Base-by-base conservation (phyloP, 2,329 filamentous ascomycete genomes). In the Aspergillus aculeatus region DNA sequence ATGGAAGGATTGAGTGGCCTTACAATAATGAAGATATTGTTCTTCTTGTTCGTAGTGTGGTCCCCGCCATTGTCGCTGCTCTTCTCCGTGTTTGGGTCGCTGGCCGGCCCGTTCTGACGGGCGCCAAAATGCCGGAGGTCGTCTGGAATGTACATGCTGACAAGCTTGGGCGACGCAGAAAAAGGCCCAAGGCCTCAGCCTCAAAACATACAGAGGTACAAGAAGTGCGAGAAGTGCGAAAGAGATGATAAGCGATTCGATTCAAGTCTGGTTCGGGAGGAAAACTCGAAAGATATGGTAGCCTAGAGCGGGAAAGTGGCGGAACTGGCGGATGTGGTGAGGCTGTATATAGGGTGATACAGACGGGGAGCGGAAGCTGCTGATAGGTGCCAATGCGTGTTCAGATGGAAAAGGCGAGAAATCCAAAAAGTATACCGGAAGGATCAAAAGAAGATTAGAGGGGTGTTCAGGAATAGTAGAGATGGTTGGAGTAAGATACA, bases 21-120 rank as follows among this genome's bases (percentile, higher is more conserved):
- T 66, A 75, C 73, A 29, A 74, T 66, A 44, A 75, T 70, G 44
- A 72, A 68, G 57, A 69, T 64, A 26, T 60, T 66, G 31, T 72
- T 71, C 44, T 59, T 71, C 2, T 51, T 47, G 19, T 48, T 53
- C 31, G 48, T 29, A 2, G 19, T 49, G 47, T 57, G 29, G 11
- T 54, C 53, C 14, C 48, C 32, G 19, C 9, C 29, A 38, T 47
- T 50, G 10, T 57, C 32, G 19, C 49, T 55, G 35, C 29, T 51
- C 31, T 56, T 23, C 19, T 26, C 29, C 31, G 38, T 11, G 32
- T 48, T 38, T 29, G 49, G 56, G 35, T 50, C 26, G 21, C 29
- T 38, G 12, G 47, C 51, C 23, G 54, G 47, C 26, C 31, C 54
- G 54, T 53, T 53, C 53, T 66, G 64, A 60, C 66, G 62, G 57